A percentile compares a stretch with the other conserved stretches of the same genome.
Conservation (phyloP, 2,329 filamentous ascomycete species). For the Colletotrichum noveboracense region DNA sequence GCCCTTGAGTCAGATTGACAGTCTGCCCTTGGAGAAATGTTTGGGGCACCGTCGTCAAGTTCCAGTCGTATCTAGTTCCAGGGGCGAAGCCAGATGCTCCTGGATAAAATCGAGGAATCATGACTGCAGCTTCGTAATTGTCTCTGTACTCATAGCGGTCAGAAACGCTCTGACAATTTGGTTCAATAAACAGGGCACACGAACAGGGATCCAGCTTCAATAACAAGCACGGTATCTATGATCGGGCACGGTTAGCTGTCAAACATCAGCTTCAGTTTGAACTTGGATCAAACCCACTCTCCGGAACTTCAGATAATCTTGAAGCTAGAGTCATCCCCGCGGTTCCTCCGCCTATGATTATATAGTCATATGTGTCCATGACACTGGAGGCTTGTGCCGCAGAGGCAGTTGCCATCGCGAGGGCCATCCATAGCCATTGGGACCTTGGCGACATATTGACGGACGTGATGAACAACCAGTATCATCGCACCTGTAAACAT, state of each 20-base stretch:
- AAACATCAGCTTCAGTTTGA: background rate
- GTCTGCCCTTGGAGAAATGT: conserved; percentile 37
- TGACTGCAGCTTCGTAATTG: conserved; percentile 6
- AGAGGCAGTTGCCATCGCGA: background rate
- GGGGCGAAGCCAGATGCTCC: conserved; percentile 23
- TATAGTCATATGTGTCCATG: conserved; percentile 28
- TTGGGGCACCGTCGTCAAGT: conserved; percentile 44
- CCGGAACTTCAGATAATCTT: conserved; percentile 23
- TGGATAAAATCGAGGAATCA: conserved; percentile 9
- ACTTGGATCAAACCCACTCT: background rate
- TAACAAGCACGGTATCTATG: conserved; percentile 14
- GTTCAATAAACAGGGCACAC: background rate
- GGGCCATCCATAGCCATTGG: background rate
- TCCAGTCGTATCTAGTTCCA: conserved; percentile 36
- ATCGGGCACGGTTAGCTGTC: background rate
- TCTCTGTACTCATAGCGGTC: background rate
- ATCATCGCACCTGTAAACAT: background rate
- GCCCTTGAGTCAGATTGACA: conserved; percentile 44
- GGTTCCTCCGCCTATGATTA: conserved; percentile 36
- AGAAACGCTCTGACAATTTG: background rate
- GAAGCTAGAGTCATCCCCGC: conserved; percentile 37
- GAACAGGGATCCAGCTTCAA: conserved; percentile 23
- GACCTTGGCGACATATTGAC: background rate
- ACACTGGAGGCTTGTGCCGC: background rate
- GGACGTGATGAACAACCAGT: background rate